Percentiles rank a stretch among this genome's conserved stretches.
These are phyloP conservation scores for Ceratocystis albifundus DNA, from an alignment of 2,329 filamentous ascomycete species.

Conservation along the genomic window DNA sequence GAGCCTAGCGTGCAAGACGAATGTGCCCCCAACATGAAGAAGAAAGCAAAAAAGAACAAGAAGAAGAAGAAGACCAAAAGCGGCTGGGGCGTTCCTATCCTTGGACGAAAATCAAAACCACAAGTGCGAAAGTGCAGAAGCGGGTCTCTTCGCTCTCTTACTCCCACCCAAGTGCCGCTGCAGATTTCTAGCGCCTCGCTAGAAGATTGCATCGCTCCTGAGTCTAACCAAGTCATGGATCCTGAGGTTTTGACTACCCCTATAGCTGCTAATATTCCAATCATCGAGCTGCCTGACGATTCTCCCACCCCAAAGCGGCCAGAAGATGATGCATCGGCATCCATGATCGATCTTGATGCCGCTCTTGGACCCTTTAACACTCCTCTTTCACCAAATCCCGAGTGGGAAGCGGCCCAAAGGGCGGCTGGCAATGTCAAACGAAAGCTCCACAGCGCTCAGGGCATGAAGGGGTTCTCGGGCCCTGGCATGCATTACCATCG, in stretches of 20 bases:
- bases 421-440: conserved; percentile 47
- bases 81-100: conserved; percentile 55
- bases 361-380: conserved; percentile 89
- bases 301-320: conserved; percentile 12
- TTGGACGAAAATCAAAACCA: conserved; percentile 50
- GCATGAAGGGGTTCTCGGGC: conserved; percentile 55
- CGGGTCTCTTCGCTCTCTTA: conserved; percentile 35
- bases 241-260: conserved; percentile 18
- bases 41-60: conserved; percentile 46
- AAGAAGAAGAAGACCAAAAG: conserved; percentile 29
- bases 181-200: conserved; percentile 24
- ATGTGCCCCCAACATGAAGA: conserved; percentile 24
- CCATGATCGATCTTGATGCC: conserved; percentile 88
- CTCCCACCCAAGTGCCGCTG: conserved; percentile 29
- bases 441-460: conserved; percentile 64
- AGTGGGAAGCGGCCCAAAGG: conserved; percentile 56
- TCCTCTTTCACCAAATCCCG: conserved; percentile 49
- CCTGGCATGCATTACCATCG: conserved; percentile 66
- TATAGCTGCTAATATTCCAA: conserved; percentile 21
- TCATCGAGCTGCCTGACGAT: conserved; percentile 26
- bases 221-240: conserved; percentile 21
- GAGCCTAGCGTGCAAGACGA: conserved; percentile 27
- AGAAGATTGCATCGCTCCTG: conserved; percentile 20
- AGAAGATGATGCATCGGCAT: conserved; percentile 55
- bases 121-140: conserved; percentile 34